Percentiles rank a stretch among this genome's conserved stretches.
Evolutionary conservation across 1,139 yeast species (phyloP).

Genomic region (Citeromyces hawaiiensis): DNA sequence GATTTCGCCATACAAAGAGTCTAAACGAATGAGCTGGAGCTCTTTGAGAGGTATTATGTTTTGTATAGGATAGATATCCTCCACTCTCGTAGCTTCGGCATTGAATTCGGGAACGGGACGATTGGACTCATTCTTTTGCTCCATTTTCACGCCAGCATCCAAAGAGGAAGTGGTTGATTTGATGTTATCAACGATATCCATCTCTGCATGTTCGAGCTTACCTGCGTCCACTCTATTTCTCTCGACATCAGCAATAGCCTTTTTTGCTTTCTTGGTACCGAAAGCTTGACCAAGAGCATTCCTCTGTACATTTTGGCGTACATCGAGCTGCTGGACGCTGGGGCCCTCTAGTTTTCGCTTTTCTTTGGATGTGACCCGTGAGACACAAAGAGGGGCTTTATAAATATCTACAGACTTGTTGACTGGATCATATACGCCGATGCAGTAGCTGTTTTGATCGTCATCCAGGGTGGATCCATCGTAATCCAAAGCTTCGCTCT

Average conservation of each 20-base stretch:
- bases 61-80: constrained; percentile 66
- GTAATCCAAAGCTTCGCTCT: constrained; percentile 58
- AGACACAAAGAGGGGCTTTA: constrained; percentile 45
- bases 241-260: constrained; percentile 71
- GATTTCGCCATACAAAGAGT: constrained; percentile 33
- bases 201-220: constrained; percentile 45
- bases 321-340: constrained; percentile 39
- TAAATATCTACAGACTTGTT: constrained; percentile 46
- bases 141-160: constrained; percentile 52
- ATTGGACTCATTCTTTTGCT: constrained; percentile 37
- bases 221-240: constrained; percentile 81
- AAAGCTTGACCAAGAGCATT: constrained; percentile 87
- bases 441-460: constrained; percentile 17
- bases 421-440: constrained; percentile 61
- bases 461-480: constrained; percentile 39
- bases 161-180: constrained; percentile 55
- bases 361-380: constrained; percentile 39
- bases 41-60: constrained; percentile 61
- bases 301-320: constrained; percentile 45
- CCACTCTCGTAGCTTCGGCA: constrained; percentile 64
- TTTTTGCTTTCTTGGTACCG: constrained; percentile 94
- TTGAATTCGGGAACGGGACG: constrained; percentile 79
- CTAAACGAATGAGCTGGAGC: constrained; percentile 50
- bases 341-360: constrained; percentile 47
- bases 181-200: constrained; percentile 75